phyloP scores from a whole-genome alignment of 495 filamentous ascomycete species.

The Aspergillus panamensis region DNA sequence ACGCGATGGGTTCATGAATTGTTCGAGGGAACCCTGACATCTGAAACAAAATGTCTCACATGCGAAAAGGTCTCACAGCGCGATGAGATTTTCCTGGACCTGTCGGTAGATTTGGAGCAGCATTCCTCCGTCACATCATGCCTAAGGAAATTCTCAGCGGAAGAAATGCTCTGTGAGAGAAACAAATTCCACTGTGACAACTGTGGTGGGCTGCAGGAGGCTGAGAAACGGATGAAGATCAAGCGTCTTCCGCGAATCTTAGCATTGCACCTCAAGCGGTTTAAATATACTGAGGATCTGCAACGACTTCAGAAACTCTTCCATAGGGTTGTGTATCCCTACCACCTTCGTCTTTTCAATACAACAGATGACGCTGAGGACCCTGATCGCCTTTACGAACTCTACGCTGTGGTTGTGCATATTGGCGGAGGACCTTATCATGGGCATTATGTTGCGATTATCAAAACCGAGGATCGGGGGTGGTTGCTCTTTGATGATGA shows the following conservation, averaged over 20 bases:
- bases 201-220: constrained; percentile 94
- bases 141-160: constrained; percentile 90
- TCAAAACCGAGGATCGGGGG: constrained; percentile 93
- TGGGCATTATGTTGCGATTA: constrained; percentile 94
- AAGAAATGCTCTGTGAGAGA: constrained; percentile 97
- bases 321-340: constrained; percentile 94
- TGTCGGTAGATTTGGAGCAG: constrained; percentile 93
- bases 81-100: constrained; percentile 91
- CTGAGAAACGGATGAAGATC: constrained; percentile 99
- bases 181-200: constrained; percentile 99
- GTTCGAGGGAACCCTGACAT: constrained; percentile 91
- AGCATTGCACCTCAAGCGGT: constrained; percentile 89
- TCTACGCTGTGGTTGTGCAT: constrained; percentile 98
- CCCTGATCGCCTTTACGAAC: constrained; percentile 89
- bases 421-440: constrained; percentile 98
- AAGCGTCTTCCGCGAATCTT: constrained; percentile 90
- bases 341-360: constrained; percentile 94
- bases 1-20: constrained; percentile 96
- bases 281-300: constrained; percentile 96
- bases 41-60: constrained; percentile 93
- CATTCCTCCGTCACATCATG: constrained; percentile 97
- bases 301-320: constrained; percentile 94
- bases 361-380: constrained; percentile 97
- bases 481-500: constrained; percentile 98
- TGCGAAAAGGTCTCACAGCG: constrained; percentile 94